These are phyloP conservation scores for Ciborinia camelliae DNA, from an alignment of 2,329 filamentous ascomycete genomes.

Conservation along the genomic window DNA sequence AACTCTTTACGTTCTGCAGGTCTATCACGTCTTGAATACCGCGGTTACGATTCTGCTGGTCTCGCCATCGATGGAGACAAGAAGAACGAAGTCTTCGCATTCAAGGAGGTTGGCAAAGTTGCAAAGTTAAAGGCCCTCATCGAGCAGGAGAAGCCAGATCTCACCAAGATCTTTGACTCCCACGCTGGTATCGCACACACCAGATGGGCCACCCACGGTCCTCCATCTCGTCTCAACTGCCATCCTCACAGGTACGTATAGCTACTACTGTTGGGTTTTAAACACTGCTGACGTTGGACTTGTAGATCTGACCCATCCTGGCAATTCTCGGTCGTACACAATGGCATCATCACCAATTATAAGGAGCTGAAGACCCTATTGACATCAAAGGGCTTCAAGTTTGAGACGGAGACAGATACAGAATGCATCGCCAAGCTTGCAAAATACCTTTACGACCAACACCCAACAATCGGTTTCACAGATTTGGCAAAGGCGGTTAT, in stretches of 20 bases:
- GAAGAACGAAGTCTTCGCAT: constrained; percentile 95
- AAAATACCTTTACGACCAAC: constrained; percentile 95
- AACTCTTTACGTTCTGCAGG: constrained; percentile 9
- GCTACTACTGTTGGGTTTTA: neutral
- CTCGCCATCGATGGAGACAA: constrained; percentile 96
- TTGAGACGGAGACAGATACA: constrained; percentile 98
- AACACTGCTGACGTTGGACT: constrained; percentile 23
- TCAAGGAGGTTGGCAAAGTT: constrained; percentile 99
- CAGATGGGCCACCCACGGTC: constrained; percentile 96
- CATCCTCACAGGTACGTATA: constrained; percentile 84
- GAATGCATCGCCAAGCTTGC: constrained; percentile 99
- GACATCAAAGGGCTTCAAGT: constrained; percentile 91
- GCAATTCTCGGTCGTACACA: constrained; percentile 98
- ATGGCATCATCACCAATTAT: constrained; percentile 99
- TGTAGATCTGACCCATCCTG: constrained; percentile 84
- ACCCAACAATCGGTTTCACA: constrained; percentile 93
- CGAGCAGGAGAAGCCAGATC: constrained; percentile 75
- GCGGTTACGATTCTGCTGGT: constrained; percentile 96
- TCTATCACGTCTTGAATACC: constrained; percentile 93
- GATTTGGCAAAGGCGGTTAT: constrained; percentile 96
- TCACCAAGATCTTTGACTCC: constrained; percentile 92
- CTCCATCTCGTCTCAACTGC: constrained; percentile 92
- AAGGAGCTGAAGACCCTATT: constrained; percentile 97
- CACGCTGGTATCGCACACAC: constrained; percentile 99
- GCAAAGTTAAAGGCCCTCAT: constrained; percentile 94